Base-by-base conservation (phyloP, 768 basidiomycete species). In the Mycena galericulata region DNA sequence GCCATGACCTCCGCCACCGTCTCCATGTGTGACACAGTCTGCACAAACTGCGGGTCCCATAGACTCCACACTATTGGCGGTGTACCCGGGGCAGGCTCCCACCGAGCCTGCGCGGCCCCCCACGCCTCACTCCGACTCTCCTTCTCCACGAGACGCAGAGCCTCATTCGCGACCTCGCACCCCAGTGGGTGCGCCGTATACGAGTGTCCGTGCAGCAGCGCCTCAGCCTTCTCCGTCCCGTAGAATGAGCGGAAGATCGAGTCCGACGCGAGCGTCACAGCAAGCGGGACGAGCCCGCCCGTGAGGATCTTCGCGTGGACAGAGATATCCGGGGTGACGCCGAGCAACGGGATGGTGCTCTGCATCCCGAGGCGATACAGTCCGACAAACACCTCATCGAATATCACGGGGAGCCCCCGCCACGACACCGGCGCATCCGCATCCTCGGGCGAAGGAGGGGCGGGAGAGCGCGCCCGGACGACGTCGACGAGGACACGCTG, bases 161-260 rank as follows among this genome's bases (percentile, higher is more conserved):
- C 88, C 78, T 90, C 88, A 71, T 91, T 91, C 1, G 97, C 97
- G 15, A 98, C 94, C 69, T 93, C 91, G 78, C 97, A 98, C 0
- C 96, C 97, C 41, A 98, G 85, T 0, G 97, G 89, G 76, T 98
- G 94, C 3, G 97, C 97, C 0, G 95, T 98, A 78, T 99, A 99
- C 63, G 93, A 95, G 77, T 99, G 97, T 0, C 97, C 97, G 69
- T 99, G 97, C 2, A 98, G 82, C 17, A 99, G 82, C 18, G 97
- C 96, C 68, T 93, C 88, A 18, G 85, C 86, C 78, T 98, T 98
- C 36, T 84, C 85, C 36, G 87, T 84, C 36, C 93, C 87, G 40
- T 87, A 79, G 80, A 98, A 98, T 0, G 93, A 89, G 22, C 86
- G 77, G 83, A 96, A 99, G 36, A 98, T 89, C 4, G 86, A 85